Conservation (phyloP, 306 rosid species). For the Lupinus albus region DNA sequence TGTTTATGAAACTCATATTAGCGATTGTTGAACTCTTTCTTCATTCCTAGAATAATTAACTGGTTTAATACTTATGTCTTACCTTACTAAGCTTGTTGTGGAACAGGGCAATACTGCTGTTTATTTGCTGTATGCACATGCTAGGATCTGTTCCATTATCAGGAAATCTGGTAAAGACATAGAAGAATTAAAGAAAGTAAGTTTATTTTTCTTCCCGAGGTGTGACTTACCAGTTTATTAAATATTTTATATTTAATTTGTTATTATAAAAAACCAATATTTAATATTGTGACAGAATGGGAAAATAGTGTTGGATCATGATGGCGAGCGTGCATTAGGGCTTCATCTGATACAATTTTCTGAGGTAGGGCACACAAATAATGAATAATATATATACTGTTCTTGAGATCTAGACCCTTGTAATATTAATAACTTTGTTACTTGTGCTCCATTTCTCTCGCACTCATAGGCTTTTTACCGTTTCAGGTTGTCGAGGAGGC, state of each 20-base stretch:
- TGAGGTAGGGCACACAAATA: constrained; percentile 60
- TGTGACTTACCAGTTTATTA: background rate
- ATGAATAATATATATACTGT: too few species aligned
- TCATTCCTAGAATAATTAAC: background rate
- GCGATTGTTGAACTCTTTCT: constrained; percentile 3
- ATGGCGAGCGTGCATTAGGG: constrained; percentile 79
- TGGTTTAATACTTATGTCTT: constrained; percentile 5
- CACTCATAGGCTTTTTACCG: constrained; percentile 1
- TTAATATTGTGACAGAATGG: constrained; percentile 55
- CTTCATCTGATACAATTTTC: constrained; percentile 87
- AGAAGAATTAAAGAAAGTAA: constrained; percentile 76
- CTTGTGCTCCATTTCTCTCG: background rate
- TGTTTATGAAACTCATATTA: constrained; percentile 12
- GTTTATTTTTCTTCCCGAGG: constrained; percentile 40
- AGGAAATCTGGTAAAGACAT: constrained; percentile 88
- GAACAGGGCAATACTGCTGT: constrained; percentile 94
- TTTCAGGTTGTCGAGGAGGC: constrained; percentile 91
- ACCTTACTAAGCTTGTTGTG: constrained; percentile 32
- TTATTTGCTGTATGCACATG: constrained; percentile 92
- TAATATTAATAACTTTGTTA: background rate
- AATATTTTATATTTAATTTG: background rate
- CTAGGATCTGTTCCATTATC: constrained; percentile 92
- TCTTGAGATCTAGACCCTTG: constrained; percentile 28
- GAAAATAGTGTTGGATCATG: constrained; percentile 66
- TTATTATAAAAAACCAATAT: too few species aligned